These are phyloP conservation scores for Starmera stellimalicola DNA, from an alignment of 1,139 yeast species.

Conservation along the genomic window DNA sequence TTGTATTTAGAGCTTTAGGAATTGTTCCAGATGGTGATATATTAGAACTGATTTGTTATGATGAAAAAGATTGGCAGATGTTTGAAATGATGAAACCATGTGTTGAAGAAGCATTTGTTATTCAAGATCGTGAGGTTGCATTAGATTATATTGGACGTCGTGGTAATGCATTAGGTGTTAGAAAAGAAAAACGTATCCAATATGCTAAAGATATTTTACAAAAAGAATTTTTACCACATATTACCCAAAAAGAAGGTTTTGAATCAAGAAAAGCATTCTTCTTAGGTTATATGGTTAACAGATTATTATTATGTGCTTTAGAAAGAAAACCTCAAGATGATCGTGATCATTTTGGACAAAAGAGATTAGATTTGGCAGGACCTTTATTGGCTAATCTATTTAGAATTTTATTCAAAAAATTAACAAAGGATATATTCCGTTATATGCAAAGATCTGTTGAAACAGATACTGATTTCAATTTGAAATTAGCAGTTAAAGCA, in stretches of 20 bases:
- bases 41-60: slow-evolving; percentile 95
- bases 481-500: slow-evolving; percentile 93
- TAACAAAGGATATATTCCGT: slow-evolving; percentile 90
- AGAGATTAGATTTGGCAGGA: slow-evolving; percentile 96
- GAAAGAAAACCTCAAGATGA: slow-evolving; percentile 98
- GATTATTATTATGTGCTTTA: slow-evolving; percentile 87
- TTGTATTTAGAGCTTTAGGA: slow-evolving; percentile 95
- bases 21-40: slow-evolving; percentile 99
- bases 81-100: slow-evolving; percentile 98
- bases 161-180: slow-evolving; percentile 88
- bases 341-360: slow-evolving; percentile 98
- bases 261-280: slow-evolving; percentile 95
- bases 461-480: slow-evolving; percentile 91
- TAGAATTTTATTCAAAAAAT: slow-evolving; percentile 87
- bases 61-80: slow-evolving; percentile 98
- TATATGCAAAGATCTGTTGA: slow-evolving; percentile 99
- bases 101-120: slow-evolving; percentile 97
- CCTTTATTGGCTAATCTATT: slow-evolving; percentile 92
- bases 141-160: slow-evolving; percentile 97
- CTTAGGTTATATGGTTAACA: slow-evolving; percentile 95
- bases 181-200: slow-evolving; percentile 96
- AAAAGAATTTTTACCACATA: slow-evolving; percentile 92
- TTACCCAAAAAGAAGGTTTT: slow-evolving; percentile 94
- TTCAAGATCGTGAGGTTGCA: slow-evolving; percentile 97
- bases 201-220: slow-evolving; percentile 95